These are phyloP conservation scores for Phlebiopsis flavidoalba DNA, from an alignment of 768 basidiomycete genomes.

Conservation along the genomic window DNA sequence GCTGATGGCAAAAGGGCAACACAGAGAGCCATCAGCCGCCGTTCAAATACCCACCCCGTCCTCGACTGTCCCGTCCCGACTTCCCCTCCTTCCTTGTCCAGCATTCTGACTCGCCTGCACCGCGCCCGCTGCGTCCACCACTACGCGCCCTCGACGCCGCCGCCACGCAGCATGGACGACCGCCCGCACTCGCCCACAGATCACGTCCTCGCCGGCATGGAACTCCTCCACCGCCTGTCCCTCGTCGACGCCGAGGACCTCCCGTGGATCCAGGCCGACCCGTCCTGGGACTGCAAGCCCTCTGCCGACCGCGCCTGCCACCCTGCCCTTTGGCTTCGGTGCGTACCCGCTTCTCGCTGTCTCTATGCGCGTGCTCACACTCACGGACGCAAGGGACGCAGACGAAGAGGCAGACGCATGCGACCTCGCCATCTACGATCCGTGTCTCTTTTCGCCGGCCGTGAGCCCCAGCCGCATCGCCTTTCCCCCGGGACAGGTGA, in stretches of 20 bases:
- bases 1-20: conserved; percentile 2
- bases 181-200: background rate
- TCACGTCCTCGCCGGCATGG: background rate
- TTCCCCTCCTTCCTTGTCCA: background rate
- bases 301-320: too few relatives aligned
- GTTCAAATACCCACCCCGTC: conserved; percentile 10
- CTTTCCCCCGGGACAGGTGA: conserved; percentile 9
- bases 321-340: background rate
- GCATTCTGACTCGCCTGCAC: background rate
- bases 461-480: background rate
- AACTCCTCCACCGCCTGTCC: conserved; percentile 4
- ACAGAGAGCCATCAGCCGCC: conserved; percentile 1
- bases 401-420: conserved; percentile 13
- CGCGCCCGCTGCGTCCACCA: background rate
- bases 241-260: background rate
- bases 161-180: background rate
- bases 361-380: background rate
- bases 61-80: background rate
- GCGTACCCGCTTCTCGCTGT: background rate
- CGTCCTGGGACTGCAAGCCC: background rate
- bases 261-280: background rate
- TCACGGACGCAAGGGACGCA: background rate
- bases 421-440: conserved; percentile 13
- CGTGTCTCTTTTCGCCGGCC: conserved; percentile 8
- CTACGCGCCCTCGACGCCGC: background rate